Evolutionary conservation across 306 rosid genomes (phyloP).

Genomic region (Spatholobus suberectus): DNA sequence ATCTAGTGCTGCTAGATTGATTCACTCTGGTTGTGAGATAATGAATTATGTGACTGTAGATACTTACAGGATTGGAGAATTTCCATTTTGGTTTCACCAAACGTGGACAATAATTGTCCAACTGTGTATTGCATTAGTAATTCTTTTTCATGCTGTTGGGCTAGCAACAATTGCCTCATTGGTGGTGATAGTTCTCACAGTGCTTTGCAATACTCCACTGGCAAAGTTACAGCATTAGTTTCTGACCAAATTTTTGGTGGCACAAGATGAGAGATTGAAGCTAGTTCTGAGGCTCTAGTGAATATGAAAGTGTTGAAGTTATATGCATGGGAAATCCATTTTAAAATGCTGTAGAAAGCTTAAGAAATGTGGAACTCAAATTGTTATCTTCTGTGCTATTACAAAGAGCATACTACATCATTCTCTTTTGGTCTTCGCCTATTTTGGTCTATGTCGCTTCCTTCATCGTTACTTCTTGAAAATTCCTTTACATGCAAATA

Average conservation of each 20-base stretch:
- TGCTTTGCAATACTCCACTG: slow-evolving; percentile 67
- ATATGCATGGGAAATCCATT: slow-evolving; percentile 81
- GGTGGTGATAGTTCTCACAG: slow-evolving; percentile 64
- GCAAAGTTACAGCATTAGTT: slow-evolving; percentile 76
- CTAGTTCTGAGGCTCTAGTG: slow-evolving; percentile 64
- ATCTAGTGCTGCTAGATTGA: slow-evolving; percentile 60
- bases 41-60: slow-evolving; percentile 50
- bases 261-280: slow-evolving; percentile 74
- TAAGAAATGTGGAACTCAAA: slow-evolving; percentile 64
- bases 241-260: slow-evolving; percentile 61
- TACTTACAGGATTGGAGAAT: slow-evolving; percentile 79
- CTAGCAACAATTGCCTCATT: slow-evolving; percentile 73
- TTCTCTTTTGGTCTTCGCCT: slow-evolving; percentile 74
- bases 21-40: slow-evolving; percentile 76
- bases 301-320: slow-evolving; percentile 76
- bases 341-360: slow-evolving; percentile 54
- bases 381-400: slow-evolving; percentile 59
- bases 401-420: slow-evolving; percentile 46
- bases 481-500: slow-evolving; percentile 72
- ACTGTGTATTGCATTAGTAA: slow-evolving; percentile 53
- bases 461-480: slow-evolving; percentile 65
- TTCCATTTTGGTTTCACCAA: slow-evolving; percentile 80
- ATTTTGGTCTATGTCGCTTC: slow-evolving; percentile 70
- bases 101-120: slow-evolving; percentile 75
- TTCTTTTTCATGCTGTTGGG: slow-evolving; percentile 64